Evolutionary conservation across 257 asterid genomes (phyloP).

Genomic region (Paulownia fortunei): DNA sequence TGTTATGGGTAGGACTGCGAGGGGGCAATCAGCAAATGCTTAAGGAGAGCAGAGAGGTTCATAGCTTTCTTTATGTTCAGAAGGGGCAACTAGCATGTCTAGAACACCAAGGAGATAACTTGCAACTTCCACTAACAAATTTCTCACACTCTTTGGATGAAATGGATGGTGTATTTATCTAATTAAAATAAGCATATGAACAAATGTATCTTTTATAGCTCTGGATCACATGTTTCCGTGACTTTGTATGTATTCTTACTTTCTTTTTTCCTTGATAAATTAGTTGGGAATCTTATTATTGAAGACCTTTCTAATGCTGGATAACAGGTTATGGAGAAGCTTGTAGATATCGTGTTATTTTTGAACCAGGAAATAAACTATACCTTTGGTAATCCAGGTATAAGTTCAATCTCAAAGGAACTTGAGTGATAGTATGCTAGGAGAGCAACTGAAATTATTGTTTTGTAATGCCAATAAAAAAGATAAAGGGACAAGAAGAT

Average conservation of each 20-base stretch:
- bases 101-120: no score
- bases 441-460: neutral
- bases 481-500: neutral
- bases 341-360: constrained; percentile 74
- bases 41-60: no score
- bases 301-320: constrained; percentile 27
- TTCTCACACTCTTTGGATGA: no score
- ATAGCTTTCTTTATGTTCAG: no score
- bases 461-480: neutral
- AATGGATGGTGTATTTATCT: no score
- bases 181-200: neutral
- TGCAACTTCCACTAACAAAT: no score
- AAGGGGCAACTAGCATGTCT: no score
- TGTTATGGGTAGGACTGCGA: no score
- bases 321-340: constrained; percentile 77
- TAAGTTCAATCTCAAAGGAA: constrained; percentile 21
- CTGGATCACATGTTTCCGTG: constrained; percentile 3
- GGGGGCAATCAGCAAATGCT: no score
- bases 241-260: neutral
- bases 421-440: neutral
- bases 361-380: constrained; percentile 71
- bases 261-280: neutral
- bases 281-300: neutral
- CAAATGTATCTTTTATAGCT: neutral
- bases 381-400: constrained; percentile 69